A percentile compares a stretch with the other conserved stretches of the same genome.
phyloP scores from a whole-genome alignment of 2,329 filamentous ascomycete species.

The Ceratocystis huliohia region DNA sequence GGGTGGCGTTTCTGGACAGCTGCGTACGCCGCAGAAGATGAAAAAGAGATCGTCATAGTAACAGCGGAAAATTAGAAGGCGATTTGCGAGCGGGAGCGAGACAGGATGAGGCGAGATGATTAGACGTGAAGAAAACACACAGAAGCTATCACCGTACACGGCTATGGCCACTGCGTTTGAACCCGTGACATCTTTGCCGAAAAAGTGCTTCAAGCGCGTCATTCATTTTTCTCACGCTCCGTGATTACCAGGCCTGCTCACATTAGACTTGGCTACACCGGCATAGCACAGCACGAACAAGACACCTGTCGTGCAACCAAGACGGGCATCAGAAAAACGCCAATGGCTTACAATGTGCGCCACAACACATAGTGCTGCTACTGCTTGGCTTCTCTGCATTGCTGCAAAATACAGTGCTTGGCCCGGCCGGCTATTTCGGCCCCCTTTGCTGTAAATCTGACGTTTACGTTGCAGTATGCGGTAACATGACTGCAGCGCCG shows the following conservation, averaged over 20 bases:
- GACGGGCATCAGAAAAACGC: neutral
- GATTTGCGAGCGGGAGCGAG: neutral
- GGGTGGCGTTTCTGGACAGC: constrained; percentile 13
- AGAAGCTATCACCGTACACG: neutral
- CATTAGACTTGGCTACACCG: neutral
- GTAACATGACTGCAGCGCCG: neutral
- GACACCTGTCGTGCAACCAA: neutral
- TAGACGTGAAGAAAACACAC: neutral
- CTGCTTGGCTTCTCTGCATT: neutral
- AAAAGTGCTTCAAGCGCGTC: neutral
- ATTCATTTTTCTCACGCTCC: neutral
- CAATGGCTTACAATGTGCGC: neutral
- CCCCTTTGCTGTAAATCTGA: neutral
- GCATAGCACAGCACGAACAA: neutral
- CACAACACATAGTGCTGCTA: neutral
- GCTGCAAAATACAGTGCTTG: neutral
- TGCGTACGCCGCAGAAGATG: constrained; percentile 20
- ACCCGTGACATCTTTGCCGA: too few species aligned
- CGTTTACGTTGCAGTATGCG: neutral
- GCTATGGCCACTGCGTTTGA: too few species aligned
- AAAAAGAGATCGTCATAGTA: constrained; percentile 11
- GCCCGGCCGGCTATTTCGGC: neutral
- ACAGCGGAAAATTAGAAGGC: neutral
- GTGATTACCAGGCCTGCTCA: neutral
- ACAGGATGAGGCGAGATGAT: too few species aligned